Evolutionary conservation across 306 rosid genomes (phyloP).

Genomic region (Prunus kanzakura): DNA sequence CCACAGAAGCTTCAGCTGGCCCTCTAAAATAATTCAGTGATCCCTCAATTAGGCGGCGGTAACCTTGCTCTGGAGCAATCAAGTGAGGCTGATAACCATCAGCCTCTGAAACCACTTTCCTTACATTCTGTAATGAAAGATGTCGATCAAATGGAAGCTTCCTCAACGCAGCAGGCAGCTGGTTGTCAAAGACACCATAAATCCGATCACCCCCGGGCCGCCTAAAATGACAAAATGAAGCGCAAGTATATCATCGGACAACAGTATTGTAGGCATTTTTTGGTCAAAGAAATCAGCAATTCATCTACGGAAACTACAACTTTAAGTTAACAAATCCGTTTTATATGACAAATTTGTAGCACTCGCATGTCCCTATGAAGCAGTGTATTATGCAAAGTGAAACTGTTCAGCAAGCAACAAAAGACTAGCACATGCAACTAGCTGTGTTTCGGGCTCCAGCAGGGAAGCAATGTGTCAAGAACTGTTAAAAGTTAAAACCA

Average conservation of each 20-base stretch:
- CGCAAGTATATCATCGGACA: background rate
- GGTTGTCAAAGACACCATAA: slow-evolving; percentile 94
- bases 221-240: slow-evolving; percentile 34
- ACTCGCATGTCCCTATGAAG: background rate
- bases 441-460: background rate
- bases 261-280: background rate
- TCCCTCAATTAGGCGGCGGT: slow-evolving; percentile 88
- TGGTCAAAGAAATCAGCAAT: background rate
- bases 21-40: slow-evolving; percentile 84
- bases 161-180: slow-evolving; percentile 93
- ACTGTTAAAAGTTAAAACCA: background rate
- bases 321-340: background rate
- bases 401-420: background rate
- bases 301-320: background rate
- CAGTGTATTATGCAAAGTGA: background rate
- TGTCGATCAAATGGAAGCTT: slow-evolving; percentile 99
- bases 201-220: slow-evolving; percentile 97
- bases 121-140: slow-evolving; percentile 86
- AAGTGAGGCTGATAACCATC: slow-evolving; percentile 99
- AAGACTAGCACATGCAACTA: background rate
- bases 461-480: background rate
- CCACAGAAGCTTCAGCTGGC: slow-evolving; percentile 98
- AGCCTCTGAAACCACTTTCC: slow-evolving; percentile 91
- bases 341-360: background rate
- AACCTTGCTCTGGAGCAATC: slow-evolving; percentile 99